phyloP scores from a whole-genome alignment of 192 early-diverging fungal genomes.

The Backusella tuberculispora region DNA sequence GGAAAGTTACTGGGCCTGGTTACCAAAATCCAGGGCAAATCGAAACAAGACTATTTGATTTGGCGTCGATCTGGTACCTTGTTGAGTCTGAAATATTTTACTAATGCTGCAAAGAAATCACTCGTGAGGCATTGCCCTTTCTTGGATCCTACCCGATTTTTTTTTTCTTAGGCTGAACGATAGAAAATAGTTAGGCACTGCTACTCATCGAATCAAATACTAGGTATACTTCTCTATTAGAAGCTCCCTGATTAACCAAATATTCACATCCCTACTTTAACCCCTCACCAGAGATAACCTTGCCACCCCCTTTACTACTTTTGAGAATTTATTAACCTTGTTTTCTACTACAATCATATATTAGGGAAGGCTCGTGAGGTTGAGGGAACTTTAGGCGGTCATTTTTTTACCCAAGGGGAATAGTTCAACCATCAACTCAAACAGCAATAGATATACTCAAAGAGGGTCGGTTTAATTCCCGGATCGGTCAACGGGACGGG shows the following conservation, averaged over 20 bases:
- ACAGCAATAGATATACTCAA: conserved; percentile 1
- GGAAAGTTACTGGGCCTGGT: neutral
- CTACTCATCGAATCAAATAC: conserved; percentile 7
- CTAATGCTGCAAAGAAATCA: conserved; percentile 17
- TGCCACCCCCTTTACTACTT: conserved; percentile 7
- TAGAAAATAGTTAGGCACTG: neutral
- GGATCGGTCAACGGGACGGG: conserved; percentile 17
- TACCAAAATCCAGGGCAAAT: conserved; percentile 16
- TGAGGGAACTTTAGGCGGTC: neutral
- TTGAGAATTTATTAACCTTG: neutral
- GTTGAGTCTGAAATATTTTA: conserved; percentile 7
- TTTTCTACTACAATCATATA: neutral
- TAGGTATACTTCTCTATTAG: neutral
- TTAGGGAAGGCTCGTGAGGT: neutral
- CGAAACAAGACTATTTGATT: conserved; percentile 5
- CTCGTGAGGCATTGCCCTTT: conserved; percentile 23
- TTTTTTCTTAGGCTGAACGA: neutral
- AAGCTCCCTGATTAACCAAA: conserved; percentile 14
- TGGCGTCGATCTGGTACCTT: conserved; percentile 22
- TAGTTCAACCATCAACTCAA: conserved; percentile 13
- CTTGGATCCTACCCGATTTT: neutral
- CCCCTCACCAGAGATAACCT: neutral
- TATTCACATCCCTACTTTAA: neutral
- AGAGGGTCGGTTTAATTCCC: conserved; percentile 8
- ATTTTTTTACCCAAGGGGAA: conserved; percentile 22